phyloP scores from a whole-genome alignment of 495 filamentous ascomycete species.

The Xylaria telfairii region DNA sequence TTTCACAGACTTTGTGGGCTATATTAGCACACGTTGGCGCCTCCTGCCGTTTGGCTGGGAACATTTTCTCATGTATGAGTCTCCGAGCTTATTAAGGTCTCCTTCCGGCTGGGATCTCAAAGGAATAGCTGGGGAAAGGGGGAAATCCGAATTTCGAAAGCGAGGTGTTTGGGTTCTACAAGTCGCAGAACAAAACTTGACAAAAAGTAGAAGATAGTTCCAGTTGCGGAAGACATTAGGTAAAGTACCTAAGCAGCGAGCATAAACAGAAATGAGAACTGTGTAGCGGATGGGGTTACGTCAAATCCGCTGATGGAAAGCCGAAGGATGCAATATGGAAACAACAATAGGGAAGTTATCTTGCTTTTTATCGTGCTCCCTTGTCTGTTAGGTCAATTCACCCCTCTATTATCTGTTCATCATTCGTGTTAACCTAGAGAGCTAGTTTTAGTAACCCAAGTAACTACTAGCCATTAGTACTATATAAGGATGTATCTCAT shows the following conservation, averaged over 20 bases:
- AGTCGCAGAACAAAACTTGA: not conserved
- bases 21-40: not conserved
- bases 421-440: not conserved
- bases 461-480: not conserved
- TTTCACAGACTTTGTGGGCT: not conserved
- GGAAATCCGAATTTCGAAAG: not conserved
- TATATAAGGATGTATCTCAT: not conserved
- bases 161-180: not conserved
- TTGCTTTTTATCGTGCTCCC: not conserved
- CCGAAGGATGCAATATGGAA: not conserved
- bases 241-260: not conserved
- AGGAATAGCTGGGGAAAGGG: not conserved
- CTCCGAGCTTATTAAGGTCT: not conserved
- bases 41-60: not conserved
- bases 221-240: not conserved
- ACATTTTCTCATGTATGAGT: not conserved
- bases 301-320: not conserved
- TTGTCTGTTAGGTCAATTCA: not conserved
- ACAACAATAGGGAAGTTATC: not conserved
- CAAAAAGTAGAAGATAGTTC: not conserved
- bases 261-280: not conserved
- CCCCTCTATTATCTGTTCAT: not conserved
- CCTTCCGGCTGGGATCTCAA: not conserved
- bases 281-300: not conserved
- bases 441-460: not conserved